Conservation (phyloP, 2,329 filamentous ascomycete species). For the Thermothelomyces thermophilus region DNA sequence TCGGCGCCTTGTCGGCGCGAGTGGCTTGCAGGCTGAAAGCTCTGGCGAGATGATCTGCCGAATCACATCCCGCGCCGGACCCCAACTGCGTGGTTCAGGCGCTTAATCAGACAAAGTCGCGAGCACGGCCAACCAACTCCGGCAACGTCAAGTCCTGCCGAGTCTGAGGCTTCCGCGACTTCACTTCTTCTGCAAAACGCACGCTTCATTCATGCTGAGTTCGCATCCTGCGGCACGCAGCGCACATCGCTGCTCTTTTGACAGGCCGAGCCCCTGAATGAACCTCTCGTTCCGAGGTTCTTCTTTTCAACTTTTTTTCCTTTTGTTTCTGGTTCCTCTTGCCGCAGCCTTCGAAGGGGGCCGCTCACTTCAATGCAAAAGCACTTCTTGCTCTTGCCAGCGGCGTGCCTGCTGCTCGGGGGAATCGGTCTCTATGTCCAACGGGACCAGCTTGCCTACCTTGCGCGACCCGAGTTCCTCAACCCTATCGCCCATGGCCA, state of each 20-base stretch:
- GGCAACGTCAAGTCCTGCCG: background rate
- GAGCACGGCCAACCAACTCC: background rate
- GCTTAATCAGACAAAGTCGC: too few species aligned
- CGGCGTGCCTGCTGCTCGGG: conserved; percentile 14
- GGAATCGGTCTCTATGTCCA: conserved; percentile 13
- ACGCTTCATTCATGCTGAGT: background rate
- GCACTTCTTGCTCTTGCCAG: conserved; percentile 7
- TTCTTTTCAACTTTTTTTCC: too few species aligned
- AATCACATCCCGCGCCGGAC: background rate
- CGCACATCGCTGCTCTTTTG: background rate
- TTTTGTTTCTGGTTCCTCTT: background rate
- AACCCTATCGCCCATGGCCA: background rate
- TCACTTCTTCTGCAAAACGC: background rate
- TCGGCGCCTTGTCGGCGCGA: background rate
- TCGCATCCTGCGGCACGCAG: background rate
- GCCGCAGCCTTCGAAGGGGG: background rate
- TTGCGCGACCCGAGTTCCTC: background rate
- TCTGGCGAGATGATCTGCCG: too few species aligned
- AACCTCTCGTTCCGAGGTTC: too few species aligned
- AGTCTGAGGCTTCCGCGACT: background rate
- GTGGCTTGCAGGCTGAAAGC: background rate
- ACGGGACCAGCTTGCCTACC: conserved; percentile 3
- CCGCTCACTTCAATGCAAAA: conserved; percentile 13
- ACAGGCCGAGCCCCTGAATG: too few species aligned
- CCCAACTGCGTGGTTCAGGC: background rate